Conservation (phyloP, 331 rosid species). For the Pyrus hybrid region DNA sequence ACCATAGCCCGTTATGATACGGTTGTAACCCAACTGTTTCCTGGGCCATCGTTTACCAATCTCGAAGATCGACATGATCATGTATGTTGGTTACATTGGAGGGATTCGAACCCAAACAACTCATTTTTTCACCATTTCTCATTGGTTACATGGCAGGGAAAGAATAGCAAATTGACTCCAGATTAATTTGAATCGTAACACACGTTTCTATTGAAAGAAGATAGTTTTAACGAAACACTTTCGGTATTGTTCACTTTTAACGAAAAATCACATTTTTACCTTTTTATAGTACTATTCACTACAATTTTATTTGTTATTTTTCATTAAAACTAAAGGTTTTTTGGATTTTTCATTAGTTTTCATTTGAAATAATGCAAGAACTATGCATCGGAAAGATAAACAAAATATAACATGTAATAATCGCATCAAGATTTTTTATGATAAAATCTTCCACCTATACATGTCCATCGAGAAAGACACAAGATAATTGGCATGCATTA, state of each 20-base stretch:
- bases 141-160: neutral
- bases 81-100: neutral
- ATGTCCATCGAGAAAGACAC: neutral
- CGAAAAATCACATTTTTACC: no score
- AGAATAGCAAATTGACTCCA: neutral
- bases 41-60: no score
- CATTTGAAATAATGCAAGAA: neutral
- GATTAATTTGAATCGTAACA: neutral
- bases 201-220: neutral
- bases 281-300: no score
- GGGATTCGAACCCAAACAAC: neutral
- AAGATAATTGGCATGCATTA: neutral
- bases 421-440: neutral
- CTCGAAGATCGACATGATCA: no score
- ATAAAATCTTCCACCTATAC: neutral
- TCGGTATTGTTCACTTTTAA: no score
- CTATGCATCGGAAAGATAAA: neutral
- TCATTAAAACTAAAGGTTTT: no score
- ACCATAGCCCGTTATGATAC: no score
- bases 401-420: no score
- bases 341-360: no score
- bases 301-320: no score
- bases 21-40: no score
- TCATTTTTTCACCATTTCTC: neutral
- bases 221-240: no score